A percentile compares a stretch with the other conserved stretches of the same genome.
Evolutionary conservation across 192 early-diverging fungal species (phyloP).

Genomic region (Gonapodya prolifera): DNA sequence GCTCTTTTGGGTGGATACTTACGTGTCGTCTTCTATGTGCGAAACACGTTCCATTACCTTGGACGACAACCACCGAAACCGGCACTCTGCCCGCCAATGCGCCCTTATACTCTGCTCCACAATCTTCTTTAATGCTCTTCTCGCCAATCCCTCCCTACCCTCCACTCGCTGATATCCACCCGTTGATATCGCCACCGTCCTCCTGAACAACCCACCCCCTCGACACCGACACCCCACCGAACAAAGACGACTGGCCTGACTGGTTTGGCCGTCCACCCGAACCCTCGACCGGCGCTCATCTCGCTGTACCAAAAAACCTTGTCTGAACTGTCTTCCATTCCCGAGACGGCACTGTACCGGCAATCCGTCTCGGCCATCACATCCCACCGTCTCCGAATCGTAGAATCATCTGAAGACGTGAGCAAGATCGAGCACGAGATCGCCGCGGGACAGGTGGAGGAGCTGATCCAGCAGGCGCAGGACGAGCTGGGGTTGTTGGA

Average conservation of each 20-base stretch:
- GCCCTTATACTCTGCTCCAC: too few species aligned
- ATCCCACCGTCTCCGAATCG: constrained; percentile 57
- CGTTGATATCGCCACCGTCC: too few species aligned
- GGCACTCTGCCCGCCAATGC: too few species aligned
- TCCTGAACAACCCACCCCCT: too few species aligned
- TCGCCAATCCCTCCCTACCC: too few species aligned
- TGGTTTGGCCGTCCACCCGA: constrained; percentile 74
- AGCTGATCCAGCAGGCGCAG: constrained; percentile 76
- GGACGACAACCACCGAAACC: too few species aligned
- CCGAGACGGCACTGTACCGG: constrained; percentile 62
- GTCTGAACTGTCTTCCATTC: constrained; percentile 53
- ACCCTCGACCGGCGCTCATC: constrained; percentile 76
- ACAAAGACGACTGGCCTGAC: constrained; percentile 73
- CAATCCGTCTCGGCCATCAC: constrained; percentile 70
- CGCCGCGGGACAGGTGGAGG: constrained; percentile 77
- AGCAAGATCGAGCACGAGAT: constrained; percentile 64
- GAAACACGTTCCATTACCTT: too few species aligned
- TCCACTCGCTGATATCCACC: too few species aligned
- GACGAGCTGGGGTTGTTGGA: constrained; percentile 71
- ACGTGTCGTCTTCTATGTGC: too few species aligned
- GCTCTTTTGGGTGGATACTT: too few species aligned
- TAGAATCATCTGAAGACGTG: constrained; percentile 59
- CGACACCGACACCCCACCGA: too few species aligned
- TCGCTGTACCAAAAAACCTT: constrained; percentile 69
- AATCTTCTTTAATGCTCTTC: too few species aligned